Base-by-base conservation (phyloP, 2,329 filamentous ascomycete genomes). In the Zasmidium cellare region DNA sequence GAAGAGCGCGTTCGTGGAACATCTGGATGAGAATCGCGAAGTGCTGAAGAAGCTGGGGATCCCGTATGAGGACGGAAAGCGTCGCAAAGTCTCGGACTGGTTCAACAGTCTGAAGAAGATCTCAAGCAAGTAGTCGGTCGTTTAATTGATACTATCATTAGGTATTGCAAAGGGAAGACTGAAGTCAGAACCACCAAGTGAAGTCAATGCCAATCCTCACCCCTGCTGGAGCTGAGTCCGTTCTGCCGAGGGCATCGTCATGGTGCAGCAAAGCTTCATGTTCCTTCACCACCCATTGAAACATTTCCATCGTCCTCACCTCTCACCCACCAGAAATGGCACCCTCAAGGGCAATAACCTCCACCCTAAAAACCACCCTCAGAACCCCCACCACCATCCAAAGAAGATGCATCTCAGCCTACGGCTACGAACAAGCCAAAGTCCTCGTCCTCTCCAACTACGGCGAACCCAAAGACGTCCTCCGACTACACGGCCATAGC, bases 361-460 rank as follows among this genome's bases (percentile, higher is more conserved):
- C 49, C 46, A 28, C 52, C 18, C 35, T 46, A 44, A 57, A 52
- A 51, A 52, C 55, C 25, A 50, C 60, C 14, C 31, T 61, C n/a
- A 46, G 53, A 18, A 46, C 46, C n/a, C 53, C 46, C 51, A 50
- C 28, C 38, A 18, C 57, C 46, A 25, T 57, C 28, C 69, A 69
- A 52, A 51, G 57, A n/a, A 79, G 82, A 60, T 69, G 63, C 65
- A 81, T 83, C 65, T 83, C 81, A 45, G 81, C 80, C 20, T 92
- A 91, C 72, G 90, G 90, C 68, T 94, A 94, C 77, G 90, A 89
- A 45, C 90, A 93, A 76, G 87, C 90, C 63, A 92, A 92, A 78
- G 84, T 88, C n/a, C 84, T 94, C 64, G 85, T 90, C 48, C 91
- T 90, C 74, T 84, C 84, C 44, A 81, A 87, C 60, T 85, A 87